Conservation (phyloP, 192 early-diverging fungal species). For the Umbelopsis sp. region DNA sequence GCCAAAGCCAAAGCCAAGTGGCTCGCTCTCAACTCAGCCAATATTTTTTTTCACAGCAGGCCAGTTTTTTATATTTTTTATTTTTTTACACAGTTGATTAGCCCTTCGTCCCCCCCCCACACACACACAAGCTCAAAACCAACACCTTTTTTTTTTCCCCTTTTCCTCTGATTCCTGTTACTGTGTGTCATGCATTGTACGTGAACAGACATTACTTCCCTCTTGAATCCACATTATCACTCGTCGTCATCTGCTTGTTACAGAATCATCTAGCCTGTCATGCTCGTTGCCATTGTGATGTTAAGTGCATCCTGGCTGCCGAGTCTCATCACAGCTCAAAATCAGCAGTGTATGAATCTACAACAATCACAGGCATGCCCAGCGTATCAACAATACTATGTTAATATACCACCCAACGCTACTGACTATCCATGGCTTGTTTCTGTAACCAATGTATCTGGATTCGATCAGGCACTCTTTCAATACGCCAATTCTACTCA, state of each 20-base stretch:
- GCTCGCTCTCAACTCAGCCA: too few relatives aligned
- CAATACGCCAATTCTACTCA: slow-evolving; percentile 24
- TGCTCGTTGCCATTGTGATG: slow-evolving; percentile 16
- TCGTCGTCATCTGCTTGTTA: not conserved
- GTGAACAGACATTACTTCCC: not conserved
- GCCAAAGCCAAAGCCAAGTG: too few relatives aligned
- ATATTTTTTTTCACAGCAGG: too few relatives aligned
- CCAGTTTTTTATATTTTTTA: too few relatives aligned
- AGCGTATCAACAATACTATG: slow-evolving; percentile 34
- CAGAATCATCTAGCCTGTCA: slow-evolving; percentile 2
- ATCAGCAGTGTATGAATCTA: slow-evolving; percentile 23
- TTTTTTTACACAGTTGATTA: not conserved
- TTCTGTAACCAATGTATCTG: slow-evolving; percentile 19
- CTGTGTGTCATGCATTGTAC: slow-evolving; percentile 16
- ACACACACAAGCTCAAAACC: not conserved
- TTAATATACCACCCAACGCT: slow-evolving; percentile 14
- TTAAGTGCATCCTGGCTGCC: slow-evolving; percentile 7
- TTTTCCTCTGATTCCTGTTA: not conserved
- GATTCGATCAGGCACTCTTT: slow-evolving; percentile 29
- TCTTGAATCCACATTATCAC: not conserved
- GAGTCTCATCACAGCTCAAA: slow-evolving; percentile 14
- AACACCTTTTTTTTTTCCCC: not conserved
- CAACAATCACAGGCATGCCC: slow-evolving; percentile 28
- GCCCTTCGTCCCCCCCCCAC: not conserved
- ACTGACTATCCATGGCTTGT: slow-evolving; percentile 17